Evolutionary conservation across 768 basidiomycete species (phyloP).

Genomic region (Clavaria fumosa): DNA sequence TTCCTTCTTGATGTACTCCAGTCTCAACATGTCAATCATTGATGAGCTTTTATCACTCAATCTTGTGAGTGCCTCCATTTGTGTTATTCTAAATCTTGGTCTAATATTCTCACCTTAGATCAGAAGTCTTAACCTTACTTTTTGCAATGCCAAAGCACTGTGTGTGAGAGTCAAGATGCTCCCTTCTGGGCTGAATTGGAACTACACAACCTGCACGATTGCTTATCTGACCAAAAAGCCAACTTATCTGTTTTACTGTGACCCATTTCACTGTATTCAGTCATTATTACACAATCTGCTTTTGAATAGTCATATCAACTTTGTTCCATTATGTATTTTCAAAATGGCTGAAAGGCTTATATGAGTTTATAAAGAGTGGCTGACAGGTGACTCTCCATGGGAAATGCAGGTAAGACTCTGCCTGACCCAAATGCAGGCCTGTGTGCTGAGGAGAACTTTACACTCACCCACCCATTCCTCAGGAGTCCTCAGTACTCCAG

Average conservation of each 20-base stretch:
- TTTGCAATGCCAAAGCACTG: conserved; percentile 16
- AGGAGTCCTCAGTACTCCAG: no score
- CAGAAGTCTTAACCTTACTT: conserved; percentile 14
- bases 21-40: conserved; percentile 17
- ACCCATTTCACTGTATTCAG: conserved; percentile 17
- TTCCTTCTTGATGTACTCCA: conserved; percentile 15
- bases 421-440: no score
- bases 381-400: conserved; percentile 13
- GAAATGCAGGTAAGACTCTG: conserved; percentile 11
- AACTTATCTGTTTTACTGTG: conserved; percentile 16
- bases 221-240: conserved; percentile 14
- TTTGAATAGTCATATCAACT: not conserved
- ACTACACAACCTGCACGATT: conserved; percentile 6
- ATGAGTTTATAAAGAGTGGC: conserved; percentile 13
- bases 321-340: conserved; percentile 9
- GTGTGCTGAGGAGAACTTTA: no score
- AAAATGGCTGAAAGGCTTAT: conserved; percentile 6
- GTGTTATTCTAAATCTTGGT: not conserved
- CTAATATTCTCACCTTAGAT: not conserved
- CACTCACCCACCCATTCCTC: no score
- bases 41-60: conserved; percentile 16
- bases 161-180: conserved; percentile 15
- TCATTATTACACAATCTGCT: conserved; percentile 12
- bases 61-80: conserved; percentile 10
- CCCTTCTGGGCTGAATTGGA: conserved; percentile 17